Conservation (phyloP, 2,329 filamentous ascomycete genomes). For the Fusarium sp. region DNA sequence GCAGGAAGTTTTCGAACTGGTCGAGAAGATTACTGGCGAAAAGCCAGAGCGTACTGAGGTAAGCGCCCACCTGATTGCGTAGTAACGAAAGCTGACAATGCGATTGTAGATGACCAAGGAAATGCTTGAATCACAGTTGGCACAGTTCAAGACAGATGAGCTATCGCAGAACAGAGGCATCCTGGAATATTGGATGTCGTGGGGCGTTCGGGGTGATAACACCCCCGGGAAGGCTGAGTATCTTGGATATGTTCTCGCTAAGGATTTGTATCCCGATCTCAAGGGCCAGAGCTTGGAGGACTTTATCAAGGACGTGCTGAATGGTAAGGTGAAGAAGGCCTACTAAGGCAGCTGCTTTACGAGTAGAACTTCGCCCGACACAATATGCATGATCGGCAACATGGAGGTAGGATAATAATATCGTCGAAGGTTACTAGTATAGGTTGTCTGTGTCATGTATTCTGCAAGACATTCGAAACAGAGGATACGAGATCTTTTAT, state of each 20-base stretch:
- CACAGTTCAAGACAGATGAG: neutral
- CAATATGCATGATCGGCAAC: too few relatives aligned
- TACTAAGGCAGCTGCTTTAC: too few relatives aligned
- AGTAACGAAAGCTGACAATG: neutral
- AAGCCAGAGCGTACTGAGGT: constrained; percentile 11
- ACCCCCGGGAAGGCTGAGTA: constrained; percentile 6
- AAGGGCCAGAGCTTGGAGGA: constrained; percentile 1
- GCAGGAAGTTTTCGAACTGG: constrained; percentile 1
- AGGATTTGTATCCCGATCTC: constrained; percentile 8
- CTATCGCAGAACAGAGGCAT: neutral
- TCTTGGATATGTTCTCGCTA: constrained; percentile 12
- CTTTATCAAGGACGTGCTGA: neutral
- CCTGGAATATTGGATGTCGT: constrained; percentile 15
- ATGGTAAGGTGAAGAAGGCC: neutral
- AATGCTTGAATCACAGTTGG: neutral
- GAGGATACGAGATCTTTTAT: neutral
- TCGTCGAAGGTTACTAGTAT: too few relatives aligned
- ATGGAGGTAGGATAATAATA: too few relatives aligned
- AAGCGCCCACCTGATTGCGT: accelerated
- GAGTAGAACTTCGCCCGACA: too few relatives aligned
- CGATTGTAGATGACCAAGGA: constrained; percentile 2
- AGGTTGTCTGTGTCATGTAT: too few relatives aligned
- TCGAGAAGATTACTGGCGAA: constrained; percentile 1
- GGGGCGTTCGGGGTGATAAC: constrained; percentile 19
- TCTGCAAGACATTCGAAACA: too few relatives aligned